A percentile compares a stretch with the other conserved stretches of the same genome.
phyloP scores from a whole-genome alignment of 495 filamentous ascomycete species.

The Aspergillus diversus region DNA sequence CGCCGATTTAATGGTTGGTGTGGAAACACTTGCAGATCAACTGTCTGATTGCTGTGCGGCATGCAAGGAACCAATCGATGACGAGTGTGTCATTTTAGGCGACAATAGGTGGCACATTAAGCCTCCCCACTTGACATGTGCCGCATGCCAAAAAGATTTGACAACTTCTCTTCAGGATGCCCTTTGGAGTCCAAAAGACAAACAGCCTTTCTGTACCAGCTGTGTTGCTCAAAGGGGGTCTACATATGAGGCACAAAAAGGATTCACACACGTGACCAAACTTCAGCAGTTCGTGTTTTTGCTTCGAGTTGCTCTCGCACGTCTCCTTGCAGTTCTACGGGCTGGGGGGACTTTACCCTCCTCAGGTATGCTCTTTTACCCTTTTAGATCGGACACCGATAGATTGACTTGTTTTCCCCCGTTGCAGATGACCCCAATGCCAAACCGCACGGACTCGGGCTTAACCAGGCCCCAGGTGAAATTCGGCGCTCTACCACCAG shows the following conservation, averaged over 20 bases:
- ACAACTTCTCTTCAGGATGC: constrained; percentile 65
- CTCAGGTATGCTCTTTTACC: constrained; percentile 55
- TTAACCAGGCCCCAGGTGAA: constrained; percentile 53
- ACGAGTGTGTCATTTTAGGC: constrained; percentile 76
- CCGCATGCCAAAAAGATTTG: constrained; percentile 73
- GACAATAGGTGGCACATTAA: constrained; percentile 81
- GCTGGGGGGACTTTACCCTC: constrained; percentile 74
- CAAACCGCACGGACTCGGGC: constrained; percentile 68
- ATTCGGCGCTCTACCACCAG: constrained; percentile 65
- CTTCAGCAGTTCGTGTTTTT: constrained; percentile 94
- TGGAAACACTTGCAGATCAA: constrained; percentile 72
- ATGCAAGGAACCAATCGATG: constrained; percentile 89
- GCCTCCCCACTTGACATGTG: constrained; percentile 71
- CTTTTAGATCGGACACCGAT: neutral
- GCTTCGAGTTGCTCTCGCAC: constrained; percentile 85
- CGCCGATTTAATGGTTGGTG: constrained; percentile 72
- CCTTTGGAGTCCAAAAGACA: constrained; percentile 65
- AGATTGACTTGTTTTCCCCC: neutral
- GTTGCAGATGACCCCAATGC: constrained; percentile 71
- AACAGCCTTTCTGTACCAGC: constrained; percentile 67
- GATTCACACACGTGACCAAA: constrained; percentile 71
- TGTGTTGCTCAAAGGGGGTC: constrained; percentile 60
- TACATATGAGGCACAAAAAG: constrained; percentile 51
- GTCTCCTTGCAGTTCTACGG: constrained; percentile 84
- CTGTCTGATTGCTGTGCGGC: constrained; percentile 78